phyloP scores from a whole-genome alignment of 2,329 filamentous ascomycete species.

The Hirsutella minnesotensis region DNA sequence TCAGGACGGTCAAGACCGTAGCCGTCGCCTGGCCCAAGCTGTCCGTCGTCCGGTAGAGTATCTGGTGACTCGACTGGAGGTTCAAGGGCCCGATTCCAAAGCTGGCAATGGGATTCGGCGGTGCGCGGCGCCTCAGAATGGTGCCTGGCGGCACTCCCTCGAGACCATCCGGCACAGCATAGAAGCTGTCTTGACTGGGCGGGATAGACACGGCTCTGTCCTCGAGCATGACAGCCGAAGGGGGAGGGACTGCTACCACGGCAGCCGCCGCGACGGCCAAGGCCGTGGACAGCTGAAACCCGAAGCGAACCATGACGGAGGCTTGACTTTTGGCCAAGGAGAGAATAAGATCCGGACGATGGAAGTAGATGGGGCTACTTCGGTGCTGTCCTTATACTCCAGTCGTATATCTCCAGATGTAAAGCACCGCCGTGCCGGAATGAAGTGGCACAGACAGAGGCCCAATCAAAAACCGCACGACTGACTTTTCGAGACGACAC shows the following conservation, averaged over 20 bases:
- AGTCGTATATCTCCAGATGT: background rate
- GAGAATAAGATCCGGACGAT: too few relatives aligned
- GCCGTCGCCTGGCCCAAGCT: conserved; percentile 20
- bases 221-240: background rate
- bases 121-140: conserved; percentile 10
- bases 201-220: background rate
- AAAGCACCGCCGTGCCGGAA: too few relatives aligned
- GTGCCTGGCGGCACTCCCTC: conserved; percentile 7
- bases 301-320: conserved; percentile 2
- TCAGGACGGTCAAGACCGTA: conserved; percentile 25
- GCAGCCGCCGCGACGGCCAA: background rate
- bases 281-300: background rate
- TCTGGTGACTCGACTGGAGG: conserved; percentile 15
- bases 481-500: too few relatives aligned
- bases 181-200: conserved; percentile 13
- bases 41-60: conserved; percentile 28
- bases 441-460: background rate
- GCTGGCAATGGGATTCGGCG: conserved; percentile 10
- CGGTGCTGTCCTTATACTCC: background rate
- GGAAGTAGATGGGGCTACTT: too few relatives aligned
- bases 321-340: too few relatives aligned
- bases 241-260: background rate
- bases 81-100: conserved; percentile 8
- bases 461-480: background rate
- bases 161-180: conserved; percentile 9